These are phyloP conservation scores for Sarcodon sp. DNA, from an alignment of 768 basidiomycete genomes.

Conservation along the genomic window DNA sequence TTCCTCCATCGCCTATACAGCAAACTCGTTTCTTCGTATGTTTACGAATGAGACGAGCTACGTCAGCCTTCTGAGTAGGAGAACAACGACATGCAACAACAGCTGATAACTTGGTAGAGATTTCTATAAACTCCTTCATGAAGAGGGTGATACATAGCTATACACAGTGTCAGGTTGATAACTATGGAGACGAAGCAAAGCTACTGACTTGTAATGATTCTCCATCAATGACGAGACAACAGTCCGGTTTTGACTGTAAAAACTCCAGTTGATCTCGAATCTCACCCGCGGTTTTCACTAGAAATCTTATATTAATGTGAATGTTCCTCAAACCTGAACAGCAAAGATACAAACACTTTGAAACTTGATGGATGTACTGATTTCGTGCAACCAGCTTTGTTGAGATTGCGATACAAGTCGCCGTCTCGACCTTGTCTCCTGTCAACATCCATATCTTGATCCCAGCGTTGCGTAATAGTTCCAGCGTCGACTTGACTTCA, in stretches of 20 bases:
- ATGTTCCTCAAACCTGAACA: background rate
- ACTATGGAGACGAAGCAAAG: background rate
- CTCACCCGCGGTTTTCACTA: constrained; percentile 79
- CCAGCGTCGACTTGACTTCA: constrained; percentile 88
- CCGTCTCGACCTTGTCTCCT: constrained; percentile 98
- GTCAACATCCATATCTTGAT: constrained; percentile 99
- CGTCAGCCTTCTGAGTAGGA: constrained; percentile 97
- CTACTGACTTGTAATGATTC: constrained; percentile 77
- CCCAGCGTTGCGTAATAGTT: constrained; percentile 87
- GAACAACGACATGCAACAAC: constrained; percentile 98
- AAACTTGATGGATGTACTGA: constrained; percentile 95
- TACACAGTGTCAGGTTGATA: background rate
- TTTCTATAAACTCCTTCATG: constrained; percentile 90
- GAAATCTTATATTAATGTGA: background rate
- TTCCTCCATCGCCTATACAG: constrained; percentile 98
- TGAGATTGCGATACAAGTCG: constrained; percentile 94
- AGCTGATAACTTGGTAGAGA: constrained; percentile 89
- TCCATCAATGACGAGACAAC: constrained; percentile 96
- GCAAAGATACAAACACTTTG: constrained; percentile 54
- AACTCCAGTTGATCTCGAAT: constrained; percentile 86
- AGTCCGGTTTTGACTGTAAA: constrained; percentile 87
- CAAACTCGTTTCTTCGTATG: constrained; percentile 93
- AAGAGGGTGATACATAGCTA: constrained; percentile 88
- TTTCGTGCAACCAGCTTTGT: constrained; percentile 92
- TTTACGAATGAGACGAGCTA: constrained; percentile 82